Evolutionary conservation across 495 filamentous ascomycete species (phyloP), one percentile per base, ranked within the genome.

Genomic region (Poronia punctata): DNA sequence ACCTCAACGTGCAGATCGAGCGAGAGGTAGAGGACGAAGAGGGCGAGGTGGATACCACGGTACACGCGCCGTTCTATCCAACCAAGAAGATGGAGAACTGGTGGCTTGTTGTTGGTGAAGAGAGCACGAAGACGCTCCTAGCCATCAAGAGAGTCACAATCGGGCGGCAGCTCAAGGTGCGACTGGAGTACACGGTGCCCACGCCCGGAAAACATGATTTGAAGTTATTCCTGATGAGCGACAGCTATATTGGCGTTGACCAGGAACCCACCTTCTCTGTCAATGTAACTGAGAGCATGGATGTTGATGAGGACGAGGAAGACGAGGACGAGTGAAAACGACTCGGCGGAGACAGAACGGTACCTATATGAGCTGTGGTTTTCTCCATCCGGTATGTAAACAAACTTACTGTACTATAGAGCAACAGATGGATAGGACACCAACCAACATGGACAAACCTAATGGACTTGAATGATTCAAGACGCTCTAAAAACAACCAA

Each of bases 231-330:
- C 69, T 97, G 60, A 94, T 99, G 87, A 86, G 92, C 60, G 92
- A 99, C 64, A 94, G 87, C 61, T 99, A 96, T 62, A 77, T 95
- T 12, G 93, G 93, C 5, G 88, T 99, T 29, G 92, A 99, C 68
- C 92, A 97, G 59, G 92, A 92, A 39, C 92, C 89, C 23, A 76
- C 76, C 2, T 95, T 99, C 57, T 80, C 74, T 32, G 81, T 97
- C 21, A 81, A 70, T 37, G 92, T 82, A 14, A 86, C 81, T 10
- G 90, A 97, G 62, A 88, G 88, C 3, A 89, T 89, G 88, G 92
- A 97, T 40, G 88, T 95, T 45, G 88, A 95, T 60, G 84, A 88
- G 18, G 84, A 86, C 1, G 84, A 86, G 28, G 86, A 88, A 24
- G 83, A 87, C 5, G 83, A 83, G 19, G 82, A 83, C 28, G 79